Conservation (phyloP, 176 grass and related monocot genomes). For the Oryza glaberrima region DNA sequence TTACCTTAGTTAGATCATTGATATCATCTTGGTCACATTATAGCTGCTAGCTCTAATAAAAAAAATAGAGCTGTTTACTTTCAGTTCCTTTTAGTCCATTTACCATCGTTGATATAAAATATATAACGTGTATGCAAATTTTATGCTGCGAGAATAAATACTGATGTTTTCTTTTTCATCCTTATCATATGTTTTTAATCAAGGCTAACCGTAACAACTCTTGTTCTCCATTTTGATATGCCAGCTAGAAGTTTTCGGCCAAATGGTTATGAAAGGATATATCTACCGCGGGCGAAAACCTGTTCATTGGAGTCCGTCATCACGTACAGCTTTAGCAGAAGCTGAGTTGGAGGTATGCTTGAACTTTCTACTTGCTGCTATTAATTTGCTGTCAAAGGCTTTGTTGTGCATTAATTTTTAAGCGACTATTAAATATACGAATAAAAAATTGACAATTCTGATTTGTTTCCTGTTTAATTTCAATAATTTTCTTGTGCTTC, state of each 20-base stretch:
- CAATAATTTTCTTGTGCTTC: neutral
- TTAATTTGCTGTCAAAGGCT: constrained; percentile 19
- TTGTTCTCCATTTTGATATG: constrained; percentile 39
- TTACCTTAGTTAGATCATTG: neutral
- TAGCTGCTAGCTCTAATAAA: neutral
- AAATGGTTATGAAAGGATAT: constrained; percentile 94
- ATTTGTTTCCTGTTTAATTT: neutral
- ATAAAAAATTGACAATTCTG: constrained; percentile 15
- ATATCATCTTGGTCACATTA: neutral
- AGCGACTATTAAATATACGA: neutral
- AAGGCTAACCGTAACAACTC: constrained; percentile 29
- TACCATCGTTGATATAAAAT: neutral
- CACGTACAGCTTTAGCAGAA: constrained; percentile 90
- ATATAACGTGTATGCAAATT: neutral
- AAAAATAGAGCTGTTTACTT: neutral
- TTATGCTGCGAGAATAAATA: neutral
- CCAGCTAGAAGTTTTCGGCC: constrained; percentile 92
- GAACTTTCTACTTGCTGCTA: neutral
- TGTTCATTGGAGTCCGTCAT: constrained; percentile 97
- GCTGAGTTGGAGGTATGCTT: constrained; percentile 90
- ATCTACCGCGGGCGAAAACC: constrained; percentile 96
- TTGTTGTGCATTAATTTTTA: neutral
- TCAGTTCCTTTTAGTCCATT: constrained; percentile 25
- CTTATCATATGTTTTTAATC: constrained; percentile 23
- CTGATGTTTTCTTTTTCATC: neutral